These are phyloP conservation scores for Trametes punicea DNA, from an alignment of 768 basidiomycete genomes.

Conservation along the genomic window DNA sequence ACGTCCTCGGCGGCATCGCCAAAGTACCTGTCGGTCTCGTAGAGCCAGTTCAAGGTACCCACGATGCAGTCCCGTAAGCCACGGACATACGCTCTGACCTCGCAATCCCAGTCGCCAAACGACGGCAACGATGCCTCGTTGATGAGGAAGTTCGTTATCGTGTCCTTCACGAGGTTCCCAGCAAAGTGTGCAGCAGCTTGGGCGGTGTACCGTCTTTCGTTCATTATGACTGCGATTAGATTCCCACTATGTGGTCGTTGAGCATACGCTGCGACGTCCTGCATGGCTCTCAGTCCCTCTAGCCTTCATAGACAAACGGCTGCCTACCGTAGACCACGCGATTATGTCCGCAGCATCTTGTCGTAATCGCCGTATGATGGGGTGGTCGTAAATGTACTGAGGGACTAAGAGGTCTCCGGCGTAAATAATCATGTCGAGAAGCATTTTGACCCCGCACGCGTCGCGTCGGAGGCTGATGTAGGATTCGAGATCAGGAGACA, in stretches of 20 bases:
- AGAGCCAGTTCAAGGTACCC: conserved; percentile 62
- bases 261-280: conserved; percentile 64
- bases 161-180: conserved; percentile 37
- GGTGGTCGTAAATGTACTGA: conserved; percentile 27
- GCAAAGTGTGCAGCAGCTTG: conserved; percentile 49
- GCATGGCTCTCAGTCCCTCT: background rate
- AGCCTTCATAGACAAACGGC: background rate
- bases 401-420: conserved; percentile 44
- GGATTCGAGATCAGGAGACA: conserved; percentile 41
- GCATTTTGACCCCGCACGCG: conserved; percentile 45
- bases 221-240: conserved; percentile 48
- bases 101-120: conserved; percentile 21
- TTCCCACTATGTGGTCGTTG: conserved; percentile 44
- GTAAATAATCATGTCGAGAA: conserved; percentile 52
- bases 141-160: conserved; percentile 35
- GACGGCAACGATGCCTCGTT: conserved; percentile 12
- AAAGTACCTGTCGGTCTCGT: conserved; percentile 61
- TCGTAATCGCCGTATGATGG: conserved; percentile 34
- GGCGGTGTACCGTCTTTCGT: conserved; percentile 39
- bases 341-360: conserved; percentile 47
- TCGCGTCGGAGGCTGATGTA: conserved; percentile 48
- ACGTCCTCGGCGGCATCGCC: conserved; percentile 56
- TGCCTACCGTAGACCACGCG: conserved; percentile 49
- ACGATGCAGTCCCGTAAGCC: conserved; percentile 53
- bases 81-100: conserved; percentile 40